Base-by-base conservation (phyloP, 2,329 filamentous ascomycete species). In the Aspergillus ibericus region DNA sequence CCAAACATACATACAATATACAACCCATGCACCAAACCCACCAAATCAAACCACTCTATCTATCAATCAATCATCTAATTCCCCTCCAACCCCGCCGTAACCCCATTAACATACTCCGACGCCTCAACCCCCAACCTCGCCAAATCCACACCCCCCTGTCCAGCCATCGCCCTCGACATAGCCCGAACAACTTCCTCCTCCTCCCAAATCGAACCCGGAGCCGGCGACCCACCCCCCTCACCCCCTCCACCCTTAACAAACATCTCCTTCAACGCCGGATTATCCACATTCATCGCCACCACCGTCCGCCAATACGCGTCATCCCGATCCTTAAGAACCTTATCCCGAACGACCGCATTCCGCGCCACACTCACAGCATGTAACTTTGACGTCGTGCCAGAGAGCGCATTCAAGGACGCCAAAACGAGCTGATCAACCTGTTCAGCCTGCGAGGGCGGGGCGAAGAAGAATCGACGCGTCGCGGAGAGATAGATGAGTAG, bases 341-440 rank as follows among this genome's bases (percentile, higher is more conserved):
- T 82, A 75, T 97, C 91, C 56, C 93, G 80, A 57, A 89, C 81
- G 15, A 90, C 83, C 2, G 91, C 91, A 78, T 97, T 97, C 72
- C 89, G 85, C 47, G 96, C 78, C 58, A 96, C 86, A 7, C 86
- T 89, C 36, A 90, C 78, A 0, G 89, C 90, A 65, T 84, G 87
- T 60, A 96, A 73, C 72, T 88, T 92, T 55, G 85, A 83, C 71
- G 87, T 83, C 12, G 85, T 81, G 5, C 77, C 76, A 44, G 85
- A 83, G 50, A 96, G 74, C 3, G 79, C 74, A 50, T 83, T 79
- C 51, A 85, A 82, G 1, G 81, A 78, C 1, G 74, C 68, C 12
- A 68, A 66, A 7, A 79, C 68, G 2, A 77, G 72, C 58, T 78
- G 74, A 65, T 91, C 88, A 42, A 96, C 76, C 60, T 90, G 85